These are phyloP conservation scores for Yamadazyma taylorii DNA, from an alignment of 1,139 yeast genomes.

Conservation along the genomic window DNA sequence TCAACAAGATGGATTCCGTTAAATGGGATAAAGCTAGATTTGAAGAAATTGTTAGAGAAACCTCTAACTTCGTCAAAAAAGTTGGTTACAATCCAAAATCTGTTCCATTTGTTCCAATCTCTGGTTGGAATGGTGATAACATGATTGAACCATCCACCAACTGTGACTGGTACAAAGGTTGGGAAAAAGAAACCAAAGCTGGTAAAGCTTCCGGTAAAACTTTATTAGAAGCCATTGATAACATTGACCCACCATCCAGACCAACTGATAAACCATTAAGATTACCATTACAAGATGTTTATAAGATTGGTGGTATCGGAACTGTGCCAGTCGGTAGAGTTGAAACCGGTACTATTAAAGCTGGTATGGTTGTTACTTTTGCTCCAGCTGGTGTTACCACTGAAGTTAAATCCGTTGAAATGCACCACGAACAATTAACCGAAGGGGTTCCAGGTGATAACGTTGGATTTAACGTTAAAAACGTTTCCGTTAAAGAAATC, in stretches of 20 bases:
- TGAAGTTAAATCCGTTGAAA: conserved; percentile 91
- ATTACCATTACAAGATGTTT: conserved; percentile 89
- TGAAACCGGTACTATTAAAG: conserved; percentile 89
- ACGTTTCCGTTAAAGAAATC: conserved; percentile 90
- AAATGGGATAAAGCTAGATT: conserved; percentile 81
- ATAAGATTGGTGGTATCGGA: conserved; percentile 93
- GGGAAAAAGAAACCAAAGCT: conserved; percentile 82
- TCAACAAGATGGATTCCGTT: conserved; percentile 93
- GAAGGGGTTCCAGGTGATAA: conserved; percentile 96
- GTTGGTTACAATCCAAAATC: conserved; percentile 92
- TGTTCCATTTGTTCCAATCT: conserved; percentile 89
- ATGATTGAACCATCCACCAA: conserved; percentile 80
- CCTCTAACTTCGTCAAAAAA: conserved; percentile 87
- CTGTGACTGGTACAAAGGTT: conserved; percentile 93
- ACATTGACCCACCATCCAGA: conserved; percentile 82
- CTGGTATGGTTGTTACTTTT: conserved; percentile 87
- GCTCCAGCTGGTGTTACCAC: conserved; percentile 94
- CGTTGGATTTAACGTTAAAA: conserved; percentile 94
- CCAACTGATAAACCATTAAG: conserved; percentile 90
- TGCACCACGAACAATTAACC: conserved; percentile 87
- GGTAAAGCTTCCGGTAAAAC: conserved; percentile 83
- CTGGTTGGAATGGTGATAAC: conserved; percentile 96
- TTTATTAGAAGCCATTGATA: conserved; percentile 83
- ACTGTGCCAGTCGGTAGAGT: conserved; percentile 95
- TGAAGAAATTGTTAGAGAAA: conserved; percentile 78